Evolutionary conservation across 805 yeast species (phyloP), one percentile per base, ranked within the genome.

Genomic region (Debaryomyces castellii): DNA sequence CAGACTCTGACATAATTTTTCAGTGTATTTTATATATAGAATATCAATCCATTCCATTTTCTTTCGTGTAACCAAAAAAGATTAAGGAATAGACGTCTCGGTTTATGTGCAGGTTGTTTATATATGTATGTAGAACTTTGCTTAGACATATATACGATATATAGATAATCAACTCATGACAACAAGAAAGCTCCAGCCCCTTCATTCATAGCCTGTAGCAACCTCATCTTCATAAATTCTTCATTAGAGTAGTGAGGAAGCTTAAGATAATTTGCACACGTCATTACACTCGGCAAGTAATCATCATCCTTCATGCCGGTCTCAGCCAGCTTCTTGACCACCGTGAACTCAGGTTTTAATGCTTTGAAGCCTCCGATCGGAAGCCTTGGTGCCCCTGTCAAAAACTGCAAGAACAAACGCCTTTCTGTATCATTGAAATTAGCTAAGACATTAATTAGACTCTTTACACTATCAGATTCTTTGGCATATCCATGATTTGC

Each of bases 221-320:
- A 65, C 43, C 86, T 72, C 25, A 71, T 60, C 41, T 63, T 69
- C 84, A 94, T 76, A 1, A 87, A 64, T 14, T 74, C 82, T 47
- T 74, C 77, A 28, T 78, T 69, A 3, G 89, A 77, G 60, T 92
- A 94, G 51, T 86, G 80, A 4, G 99, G 98, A 17, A 94, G 69
- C 62, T 92, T 92, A 53, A 92, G 73, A 60, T 92, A 94, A 61
- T 92, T 92, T 3, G 96, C 97, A 71, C 99, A 92, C 0, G 99
- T 92, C 99, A 92, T 92, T 2, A 94, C 99, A 66, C 96, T 89
- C 1, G 99, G 98, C 46, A 94, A 72, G 58, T 85, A 90, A 49
- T 83, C 89, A 63, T 92, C 96, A 4, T 87, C 77, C 10, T 68
- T 64, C 21, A 79, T 60, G 0, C 83, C 85, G 39, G 78, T 82